A percentile compares a stretch with the other conserved stretches of the same genome.
Evolutionary conservation across 2,329 filamentous ascomycete species (phyloP).

Genomic region (Botryotinia globosa): DNA sequence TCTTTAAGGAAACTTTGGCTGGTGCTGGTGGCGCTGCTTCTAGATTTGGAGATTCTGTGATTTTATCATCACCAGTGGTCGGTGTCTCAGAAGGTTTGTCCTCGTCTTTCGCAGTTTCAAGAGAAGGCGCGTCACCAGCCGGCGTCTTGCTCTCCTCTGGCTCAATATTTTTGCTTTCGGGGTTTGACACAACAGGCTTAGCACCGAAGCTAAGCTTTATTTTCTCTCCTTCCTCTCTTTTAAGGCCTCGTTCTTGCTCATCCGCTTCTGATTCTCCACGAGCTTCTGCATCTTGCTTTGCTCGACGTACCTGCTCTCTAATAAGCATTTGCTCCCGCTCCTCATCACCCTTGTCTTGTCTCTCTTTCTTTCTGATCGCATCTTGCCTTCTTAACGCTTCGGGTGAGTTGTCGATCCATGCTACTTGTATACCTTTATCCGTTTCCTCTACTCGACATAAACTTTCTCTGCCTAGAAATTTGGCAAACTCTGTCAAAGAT

Average conservation of each 20-base stretch:
- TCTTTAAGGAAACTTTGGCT: slow-evolving; percentile 60
- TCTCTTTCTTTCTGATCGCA: slow-evolving; percentile 76
- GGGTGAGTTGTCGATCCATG: slow-evolving; percentile 89
- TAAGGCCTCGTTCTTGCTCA: slow-evolving; percentile 48
- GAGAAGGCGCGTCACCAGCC: neutral
- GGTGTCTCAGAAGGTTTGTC: neutral
- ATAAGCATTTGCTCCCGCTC: slow-evolving; percentile 83
- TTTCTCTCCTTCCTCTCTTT: slow-evolving; percentile 70
- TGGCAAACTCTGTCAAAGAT: slow-evolving; percentile 84
- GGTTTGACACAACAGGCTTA: slow-evolving; percentile 28
- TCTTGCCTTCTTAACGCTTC: slow-evolving; percentile 80
- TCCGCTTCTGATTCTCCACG: slow-evolving; percentile 45
- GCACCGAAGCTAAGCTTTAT: slow-evolving; percentile 67
- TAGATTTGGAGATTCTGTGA: neutral
- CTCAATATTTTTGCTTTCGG: slow-evolving; percentile 25
- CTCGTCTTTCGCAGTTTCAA: neutral
- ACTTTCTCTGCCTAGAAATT: slow-evolving; percentile 79
- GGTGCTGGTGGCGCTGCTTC: slow-evolving; percentile 21
- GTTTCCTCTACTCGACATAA: slow-evolving; percentile 89
- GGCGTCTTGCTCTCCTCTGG: neutral
- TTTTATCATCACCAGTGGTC: neutral
- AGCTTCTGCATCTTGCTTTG: slow-evolving; percentile 57
- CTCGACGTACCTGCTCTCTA: slow-evolving; percentile 76
- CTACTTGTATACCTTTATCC: slow-evolving; percentile 78
- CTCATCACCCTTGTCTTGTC: slow-evolving; percentile 86